These are phyloP conservation scores for Saccharomycopsis phalli DNA, from an alignment of 1,139 yeast species.

Conservation along the genomic window DNA sequence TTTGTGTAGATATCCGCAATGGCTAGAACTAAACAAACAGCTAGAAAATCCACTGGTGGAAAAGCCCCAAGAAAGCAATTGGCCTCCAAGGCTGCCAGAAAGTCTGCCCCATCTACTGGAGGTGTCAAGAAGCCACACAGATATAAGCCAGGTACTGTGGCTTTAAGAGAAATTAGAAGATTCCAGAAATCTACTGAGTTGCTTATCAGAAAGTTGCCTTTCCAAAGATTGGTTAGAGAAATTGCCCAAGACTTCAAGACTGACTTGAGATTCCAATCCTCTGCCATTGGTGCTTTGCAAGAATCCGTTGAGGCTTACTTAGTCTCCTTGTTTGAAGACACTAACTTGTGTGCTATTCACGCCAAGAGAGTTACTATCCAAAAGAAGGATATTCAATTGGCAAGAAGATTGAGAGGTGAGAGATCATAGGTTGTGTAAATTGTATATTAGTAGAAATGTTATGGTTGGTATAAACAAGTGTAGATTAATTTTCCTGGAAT, in stretches of 20 bases:
- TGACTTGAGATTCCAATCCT: constrained; percentile 82
- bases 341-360: constrained; percentile 86
- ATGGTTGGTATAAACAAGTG: not conserved
- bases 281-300: constrained; percentile 86
- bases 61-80: constrained; percentile 90
- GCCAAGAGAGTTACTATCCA: constrained; percentile 91
- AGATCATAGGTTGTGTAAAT: constrained; percentile 37
- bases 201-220: constrained; percentile 79
- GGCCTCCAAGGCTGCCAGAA: constrained; percentile 88
- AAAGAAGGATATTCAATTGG: constrained; percentile 87
- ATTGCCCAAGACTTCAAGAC: constrained; percentile 87
- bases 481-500: not conserved
- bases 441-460: constrained; percentile 6
- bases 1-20: constrained; percentile 29
- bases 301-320: constrained; percentile 90
- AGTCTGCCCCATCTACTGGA: constrained; percentile 80
- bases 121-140: constrained; percentile 95
- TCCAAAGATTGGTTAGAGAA: constrained; percentile 88
- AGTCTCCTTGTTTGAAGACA: constrained; percentile 68
- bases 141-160: constrained; percentile 93
- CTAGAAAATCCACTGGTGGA: constrained; percentile 89
- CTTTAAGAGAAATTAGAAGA: constrained; percentile 88
- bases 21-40: constrained; percentile 92
- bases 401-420: constrained; percentile 89
- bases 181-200: constrained; percentile 85